phyloP scores from a whole-genome alignment of 306 rosid species.

The Quercus ilex region DNA sequence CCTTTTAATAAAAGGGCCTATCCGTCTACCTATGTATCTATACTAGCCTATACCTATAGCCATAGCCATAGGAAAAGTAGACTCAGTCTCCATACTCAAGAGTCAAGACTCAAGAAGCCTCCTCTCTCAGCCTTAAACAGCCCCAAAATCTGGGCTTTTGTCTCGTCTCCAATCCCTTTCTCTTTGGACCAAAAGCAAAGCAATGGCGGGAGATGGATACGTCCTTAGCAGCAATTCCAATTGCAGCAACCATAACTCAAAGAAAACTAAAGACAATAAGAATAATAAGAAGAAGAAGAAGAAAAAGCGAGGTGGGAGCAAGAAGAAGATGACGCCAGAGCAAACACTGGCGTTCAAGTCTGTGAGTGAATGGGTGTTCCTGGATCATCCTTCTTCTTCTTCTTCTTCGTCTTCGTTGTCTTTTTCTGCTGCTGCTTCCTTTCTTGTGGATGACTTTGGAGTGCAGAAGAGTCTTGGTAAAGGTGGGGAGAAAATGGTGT shows the following conservation, averaged over 20 bases:
- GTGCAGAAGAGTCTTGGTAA: constrained; percentile 61
- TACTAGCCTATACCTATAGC: not conserved
- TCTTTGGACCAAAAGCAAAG: not conserved
- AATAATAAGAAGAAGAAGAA: constrained; percentile 51
- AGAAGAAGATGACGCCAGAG: constrained; percentile 86
- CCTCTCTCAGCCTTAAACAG: no score
- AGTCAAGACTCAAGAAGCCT: no score
- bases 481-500: constrained; percentile 62
- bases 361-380: constrained; percentile 77
- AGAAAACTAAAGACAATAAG: constrained; percentile 31
- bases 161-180: not conserved
- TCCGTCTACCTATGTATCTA: not conserved
- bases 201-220: constrained; percentile 55
- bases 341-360: constrained; percentile 68
- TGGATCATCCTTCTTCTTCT: constrained; percentile 45
- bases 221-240: constrained; percentile 24
- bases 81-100: no score
- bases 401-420: not conserved
- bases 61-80: no score
- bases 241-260: constrained; percentile 9
- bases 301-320: constrained; percentile 69
- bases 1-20: not conserved
- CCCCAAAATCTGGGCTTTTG: no score
- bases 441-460: constrained; percentile 81
- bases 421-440: constrained; percentile 34